Evolutionary conservation across 129 eudicot species (phyloP).

Genomic region (Flaveria sonorensis): DNA sequence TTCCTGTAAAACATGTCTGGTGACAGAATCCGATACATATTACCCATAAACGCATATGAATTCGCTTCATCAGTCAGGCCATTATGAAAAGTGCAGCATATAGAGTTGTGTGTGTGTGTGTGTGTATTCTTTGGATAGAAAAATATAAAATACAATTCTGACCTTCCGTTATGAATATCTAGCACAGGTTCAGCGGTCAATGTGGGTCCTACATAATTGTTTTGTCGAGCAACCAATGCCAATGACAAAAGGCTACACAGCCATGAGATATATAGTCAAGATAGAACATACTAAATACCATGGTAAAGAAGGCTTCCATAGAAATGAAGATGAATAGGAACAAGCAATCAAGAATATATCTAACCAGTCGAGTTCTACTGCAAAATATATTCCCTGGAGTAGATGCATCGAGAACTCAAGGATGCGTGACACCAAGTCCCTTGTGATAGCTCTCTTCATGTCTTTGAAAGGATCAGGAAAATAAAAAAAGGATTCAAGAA

Average conservation of each 20-base stretch:
- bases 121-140: not conserved
- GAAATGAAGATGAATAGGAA: conserved; percentile 13
- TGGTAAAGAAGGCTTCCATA: not conserved
- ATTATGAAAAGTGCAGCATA: conserved; percentile 16
- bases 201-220: conserved; percentile 80
- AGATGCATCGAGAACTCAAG: too few species aligned
- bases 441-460: too few species aligned
- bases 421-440: too few species aligned
- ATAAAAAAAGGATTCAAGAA: too few species aligned
- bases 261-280: not conserved
- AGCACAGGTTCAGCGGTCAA: conserved; percentile 70
- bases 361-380: too few species aligned
- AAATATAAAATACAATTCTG: conserved; percentile 15
- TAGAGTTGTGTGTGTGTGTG: not conserved
- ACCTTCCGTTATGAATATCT: conserved; percentile 93
- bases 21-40: conserved; percentile 22
- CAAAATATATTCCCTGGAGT: too few species aligned
- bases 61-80: not conserved
- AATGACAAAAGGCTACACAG: conserved; percentile 65
- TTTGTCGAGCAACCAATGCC: conserved; percentile 91
- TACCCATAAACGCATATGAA: conserved; percentile 9
- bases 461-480: too few species aligned
- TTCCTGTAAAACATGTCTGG: conserved; percentile 98
- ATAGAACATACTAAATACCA: not conserved
- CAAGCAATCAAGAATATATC: not conserved